Evolutionary conservation across 2,329 filamentous ascomycete species (phyloP).

Genomic region (Calonectria ilicicola): DNA sequence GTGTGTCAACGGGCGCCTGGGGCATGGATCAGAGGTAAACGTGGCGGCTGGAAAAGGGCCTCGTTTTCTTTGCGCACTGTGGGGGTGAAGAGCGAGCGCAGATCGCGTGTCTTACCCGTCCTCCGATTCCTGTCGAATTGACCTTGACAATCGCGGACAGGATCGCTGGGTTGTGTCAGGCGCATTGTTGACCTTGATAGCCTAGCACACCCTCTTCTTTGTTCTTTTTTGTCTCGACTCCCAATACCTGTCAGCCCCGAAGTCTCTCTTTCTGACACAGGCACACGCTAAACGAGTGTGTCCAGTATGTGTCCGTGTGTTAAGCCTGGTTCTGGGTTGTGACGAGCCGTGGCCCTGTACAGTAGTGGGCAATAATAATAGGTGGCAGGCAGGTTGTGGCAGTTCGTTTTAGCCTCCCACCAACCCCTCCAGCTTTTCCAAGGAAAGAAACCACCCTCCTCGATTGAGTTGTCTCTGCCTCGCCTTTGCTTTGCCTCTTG

Average conservation of each 20-base stretch:
- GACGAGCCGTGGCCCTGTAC: not conserved
- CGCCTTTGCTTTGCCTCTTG: not conserved
- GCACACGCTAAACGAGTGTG: not conserved
- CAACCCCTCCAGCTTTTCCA: slow-evolving; percentile 17
- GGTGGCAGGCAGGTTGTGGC: slow-evolving; percentile 3
- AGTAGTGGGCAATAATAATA: slow-evolving; percentile 1
- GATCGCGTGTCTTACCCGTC: slow-evolving; percentile 9
- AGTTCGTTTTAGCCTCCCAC: not conserved
- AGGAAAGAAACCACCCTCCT: slow-evolving; percentile 1
- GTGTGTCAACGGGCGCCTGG: slow-evolving; percentile 35
- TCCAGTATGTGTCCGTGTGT: not conserved
- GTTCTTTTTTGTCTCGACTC: slow-evolving; percentile 7
- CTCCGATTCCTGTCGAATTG: slow-evolving; percentile 9
- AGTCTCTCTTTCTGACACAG: slow-evolving; percentile 15
- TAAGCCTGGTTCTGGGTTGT: not conserved
- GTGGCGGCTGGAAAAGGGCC: slow-evolving; percentile 38
- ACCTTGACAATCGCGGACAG: slow-evolving; percentile 6
- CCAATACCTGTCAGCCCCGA: slow-evolving; percentile 8
- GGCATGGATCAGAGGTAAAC: slow-evolving; percentile 40
- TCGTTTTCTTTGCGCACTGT: slow-evolving; percentile 33
- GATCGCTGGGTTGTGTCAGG: not conserved
- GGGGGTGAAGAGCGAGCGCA: not conserved
- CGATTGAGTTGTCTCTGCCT: too few species aligned
- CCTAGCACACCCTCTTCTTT: not conserved
- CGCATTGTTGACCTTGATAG: not conserved